These are phyloP conservation scores for Psidium guajava DNA, from an alignment of 345 rosid genomes.

Conservation along the genomic window DNA sequence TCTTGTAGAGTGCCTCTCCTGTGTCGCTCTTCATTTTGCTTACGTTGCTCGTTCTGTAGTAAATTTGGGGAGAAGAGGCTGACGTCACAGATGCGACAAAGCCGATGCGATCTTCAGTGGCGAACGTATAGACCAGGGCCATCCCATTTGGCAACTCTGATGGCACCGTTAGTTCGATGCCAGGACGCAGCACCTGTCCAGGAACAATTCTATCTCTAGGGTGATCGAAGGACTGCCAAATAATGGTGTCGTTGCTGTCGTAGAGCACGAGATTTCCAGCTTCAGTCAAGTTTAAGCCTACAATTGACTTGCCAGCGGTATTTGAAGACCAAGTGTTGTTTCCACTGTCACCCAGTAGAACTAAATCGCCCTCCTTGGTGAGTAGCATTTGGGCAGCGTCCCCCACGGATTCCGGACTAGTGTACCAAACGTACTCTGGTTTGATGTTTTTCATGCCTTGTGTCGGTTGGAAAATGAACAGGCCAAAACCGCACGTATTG, in stretches of 20 bases:
- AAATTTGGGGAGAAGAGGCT: background rate
- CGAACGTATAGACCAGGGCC: background rate
- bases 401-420: no score
- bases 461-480: background rate
- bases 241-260: background rate
- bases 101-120: background rate
- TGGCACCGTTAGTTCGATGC: background rate
- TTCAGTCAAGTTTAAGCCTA: background rate
- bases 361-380: background rate
- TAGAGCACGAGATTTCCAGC: background rate
- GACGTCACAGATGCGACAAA: background rate
- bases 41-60: background rate
- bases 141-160: background rate
- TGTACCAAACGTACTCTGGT: no score
- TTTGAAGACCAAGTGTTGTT: background rate
- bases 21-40: background rate
- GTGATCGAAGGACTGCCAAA: background rate
- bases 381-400: background rate
- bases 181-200: background rate
- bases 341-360: background rate
- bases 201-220: fast-evolving
- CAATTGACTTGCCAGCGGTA: fast-evolving
- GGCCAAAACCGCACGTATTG: fast-evolving
- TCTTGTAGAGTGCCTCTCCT: background rate
- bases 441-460: background rate